Base-by-base conservation (phyloP, 176 grass and related monocot species). In the Musa troglodytarum region DNA sequence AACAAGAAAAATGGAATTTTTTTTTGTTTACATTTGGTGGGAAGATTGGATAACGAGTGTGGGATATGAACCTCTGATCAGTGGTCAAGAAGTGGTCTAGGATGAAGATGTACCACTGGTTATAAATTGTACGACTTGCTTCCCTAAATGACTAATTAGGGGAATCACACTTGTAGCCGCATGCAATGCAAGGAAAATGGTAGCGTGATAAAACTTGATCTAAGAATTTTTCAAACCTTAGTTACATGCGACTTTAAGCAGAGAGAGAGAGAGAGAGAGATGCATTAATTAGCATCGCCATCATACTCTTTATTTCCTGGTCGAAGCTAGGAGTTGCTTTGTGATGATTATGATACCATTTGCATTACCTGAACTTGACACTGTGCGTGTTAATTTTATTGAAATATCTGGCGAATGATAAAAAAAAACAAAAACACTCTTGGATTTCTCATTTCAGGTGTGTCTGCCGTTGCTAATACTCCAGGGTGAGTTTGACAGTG, bases 381-480 rank as follows among this genome's bases (percentile, higher is more conserved):
- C 20, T 8, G 17, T 43, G 34, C 10, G 57, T 62, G 15, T 62
- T 62, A 62, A 19, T 17, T 5, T 17, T 62, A n/a, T 62, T 62
- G 57, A 62, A 17, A 62, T 21, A 9, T 62, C 20, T 11, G 20
- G 15, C 57, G 21, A 62, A 62, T 61, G 57, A 16, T 61, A 29
- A 29, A 2, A 29, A 29, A 1, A 26, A 26, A 26, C 1, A 26
- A 2, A 29, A 29, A 29, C 2, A 29, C 34, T 43, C 34, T 43
- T 2, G 7, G 7, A 17, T 76, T 51, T 21, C 55, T 15, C 25
- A 81, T 81, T 76, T 57, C 72, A 98, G 95, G 90, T 98, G 78
- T 93, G 88, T 57, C 69, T 98, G 66, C 90, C 95, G 62, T 75
- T 98, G 67, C 81, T 98, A 26, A 87, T 89, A 82, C 79, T 98